Evolutionary conservation across 768 basidiomycete genomes (phyloP).

Genomic region (Exsudoporus frostii): DNA sequence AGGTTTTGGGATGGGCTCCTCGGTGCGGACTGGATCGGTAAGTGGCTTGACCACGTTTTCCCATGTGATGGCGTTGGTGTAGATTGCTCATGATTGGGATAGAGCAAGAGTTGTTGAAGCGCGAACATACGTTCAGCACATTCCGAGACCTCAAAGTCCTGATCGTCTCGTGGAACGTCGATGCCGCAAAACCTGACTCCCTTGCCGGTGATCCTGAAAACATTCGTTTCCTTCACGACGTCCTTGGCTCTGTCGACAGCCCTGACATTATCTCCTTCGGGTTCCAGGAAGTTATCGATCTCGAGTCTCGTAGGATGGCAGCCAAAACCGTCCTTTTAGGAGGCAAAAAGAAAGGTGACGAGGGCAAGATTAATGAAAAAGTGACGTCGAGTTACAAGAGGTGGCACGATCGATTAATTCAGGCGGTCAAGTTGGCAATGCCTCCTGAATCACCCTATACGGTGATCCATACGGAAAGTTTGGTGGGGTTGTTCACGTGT

Average conservation of each 20-base stretch:
- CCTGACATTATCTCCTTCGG: constrained; percentile 94
- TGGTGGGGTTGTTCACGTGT: constrained; percentile 83
- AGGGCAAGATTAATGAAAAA: constrained; percentile 60
- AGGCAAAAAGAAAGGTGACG: constrained; percentile 58
- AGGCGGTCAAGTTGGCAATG: constrained; percentile 72
- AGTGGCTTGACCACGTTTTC: constrained; percentile 27
- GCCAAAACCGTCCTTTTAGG: constrained; percentile 89
- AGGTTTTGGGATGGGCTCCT: constrained; percentile 90
- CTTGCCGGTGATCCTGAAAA: constrained; percentile 68
- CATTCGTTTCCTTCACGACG: constrained; percentile 74
- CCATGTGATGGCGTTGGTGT: neutral
- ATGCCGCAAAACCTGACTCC: constrained; percentile 78
- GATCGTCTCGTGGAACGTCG: constrained; percentile 90
- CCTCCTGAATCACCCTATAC: constrained; percentile 73
- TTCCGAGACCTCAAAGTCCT: constrained; percentile 78
- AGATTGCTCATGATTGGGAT: neutral
- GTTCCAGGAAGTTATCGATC: constrained; percentile 94
- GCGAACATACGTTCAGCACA: constrained; percentile 72
- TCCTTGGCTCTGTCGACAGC: constrained; percentile 62
- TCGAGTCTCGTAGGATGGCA: constrained; percentile 89
- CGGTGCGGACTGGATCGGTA: constrained; percentile 83
- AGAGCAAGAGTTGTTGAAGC: constrained; percentile 77
- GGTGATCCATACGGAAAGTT: constrained; percentile 79
- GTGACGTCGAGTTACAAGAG: constrained; percentile 83
- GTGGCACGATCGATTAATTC: constrained; percentile 81